Base-by-base conservation (phyloP, 768 basidiomycete genomes). In the Kwoniella sp. region DNA sequence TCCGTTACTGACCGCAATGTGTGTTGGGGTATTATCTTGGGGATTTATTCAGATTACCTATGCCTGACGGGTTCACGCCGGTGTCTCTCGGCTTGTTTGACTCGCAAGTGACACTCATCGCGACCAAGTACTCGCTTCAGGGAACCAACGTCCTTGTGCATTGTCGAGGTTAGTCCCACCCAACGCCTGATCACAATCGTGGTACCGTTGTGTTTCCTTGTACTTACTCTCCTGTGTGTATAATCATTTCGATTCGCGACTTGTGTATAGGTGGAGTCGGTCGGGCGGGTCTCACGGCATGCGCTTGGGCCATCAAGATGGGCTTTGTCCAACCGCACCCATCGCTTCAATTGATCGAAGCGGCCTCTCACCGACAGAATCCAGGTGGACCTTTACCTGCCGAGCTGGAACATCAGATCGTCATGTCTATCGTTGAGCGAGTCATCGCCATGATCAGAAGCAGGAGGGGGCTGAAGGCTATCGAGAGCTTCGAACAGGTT, bases 401-500 rank as follows among this genome's bases (percentile, higher is more conserved):
- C 3, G 74, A 74, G 55, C 59, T 78, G 47, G 78, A 78, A 67
- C 77, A 79, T 67, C 73, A 75, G 41, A 69, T 78, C 30, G 75
- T 88, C 15, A 74, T 95, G 63, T 82, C 85, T 38, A 84, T 91
- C 51, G 88, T 92, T 9, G 88, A 90, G 74, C 84, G 86, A 26
- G 87, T 86, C 1, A 90, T 98, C 59, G 81, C 83, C 5, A 85
- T 92, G 61, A 86, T 93, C 8, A 82, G 94, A 55, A 82, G 85
- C 67, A 82, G 93, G 67, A 83, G 94, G 66, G 93, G 92, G 71
- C 80, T 88, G 62, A 97, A 98, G 78, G 93, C 93, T 1, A 86
- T 98, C 45, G 95, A 98, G 79, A 95, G 92, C 2, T 88, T 90
- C 76, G 92, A 96, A 77, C 94, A 98, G 80, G 95, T 95, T 17